Evolutionary conservation across 495 filamentous ascomycete species (phyloP), one percentile per base, ranked within the genome.

Genomic region (Penicillium coprophilum): DNA sequence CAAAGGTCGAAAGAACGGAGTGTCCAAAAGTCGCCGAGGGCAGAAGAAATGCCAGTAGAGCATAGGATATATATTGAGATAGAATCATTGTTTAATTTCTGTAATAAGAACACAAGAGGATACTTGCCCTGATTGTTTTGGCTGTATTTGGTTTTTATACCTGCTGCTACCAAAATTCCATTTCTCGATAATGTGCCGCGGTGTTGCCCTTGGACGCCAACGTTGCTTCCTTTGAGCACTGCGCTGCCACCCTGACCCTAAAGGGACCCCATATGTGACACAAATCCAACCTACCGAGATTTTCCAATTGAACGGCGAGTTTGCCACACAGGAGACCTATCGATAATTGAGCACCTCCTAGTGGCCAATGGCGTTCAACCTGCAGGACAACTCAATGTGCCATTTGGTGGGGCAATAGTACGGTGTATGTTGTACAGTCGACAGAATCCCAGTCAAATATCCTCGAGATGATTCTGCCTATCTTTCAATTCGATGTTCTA

Each of bases 1-100:
- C 17, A 27, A 36, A 27, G 5, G 9, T 17, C n/a, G 34, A 40
- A 12, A 47, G 8, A 24, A 53, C 46, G 17, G 44, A 44, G 21
- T 31, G 41, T 7, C 52, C 52, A 28, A 34, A 46, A 31, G 51
- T 43, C 21, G 27, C 52, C n/a, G 52, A 32, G 19, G 47, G 30
- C 13, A 59, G 41, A 36, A 46, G 46, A 49, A 57, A 54, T 47
- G 58, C 59, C 54, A 61, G 21, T 15, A 59, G 43, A 38, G 56
- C 50, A 15, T 38, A 40, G 30, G 43, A 36, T 31, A 65, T 40
- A 58, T 56, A 66, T 40, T 15, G 51, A 46, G 47, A 20, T 36
- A 53, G 15, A 52, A 62, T 56, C 65, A 65, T 67, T 20, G 53
- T 36, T 38, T 0, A 46, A 10, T 13, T 30, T n/a, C 20, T 23